Percentiles rank a stretch among this genome's conserved stretches.
Conservation (phyloP, 2,329 filamentous ascomycete genomes). For the Pestalotiopsis sp. region DNA sequence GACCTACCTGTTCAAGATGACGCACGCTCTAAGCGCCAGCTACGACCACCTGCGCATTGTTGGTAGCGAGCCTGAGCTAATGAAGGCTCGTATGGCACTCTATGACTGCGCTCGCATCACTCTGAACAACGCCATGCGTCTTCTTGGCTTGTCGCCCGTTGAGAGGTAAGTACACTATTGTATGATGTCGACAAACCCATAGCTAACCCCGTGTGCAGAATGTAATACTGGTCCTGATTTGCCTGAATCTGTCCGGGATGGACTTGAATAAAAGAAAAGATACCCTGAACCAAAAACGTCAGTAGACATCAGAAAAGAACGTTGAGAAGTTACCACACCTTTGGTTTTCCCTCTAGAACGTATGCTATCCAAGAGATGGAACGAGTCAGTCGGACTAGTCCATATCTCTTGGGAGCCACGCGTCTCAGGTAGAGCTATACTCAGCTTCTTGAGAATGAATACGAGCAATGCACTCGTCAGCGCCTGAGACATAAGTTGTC, state of each 20-base stretch:
- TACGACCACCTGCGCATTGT: slow-evolving; percentile 84
- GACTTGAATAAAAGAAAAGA: background rate
- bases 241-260: background rate
- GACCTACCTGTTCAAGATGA: slow-evolving; percentile 68
- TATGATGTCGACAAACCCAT: background rate
- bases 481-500: background rate
- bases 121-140: slow-evolving; percentile 79
- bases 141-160: slow-evolving; percentile 79
- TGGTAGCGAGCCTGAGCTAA: slow-evolving; percentile 74
- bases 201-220: background rate
- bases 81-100: slow-evolving; percentile 74
- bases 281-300: background rate
- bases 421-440: background rate
- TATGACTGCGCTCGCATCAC: slow-evolving; percentile 78
- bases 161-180: slow-evolving; percentile 48
- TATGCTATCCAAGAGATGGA: background rate
- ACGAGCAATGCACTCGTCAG: background rate
- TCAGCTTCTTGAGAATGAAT: background rate
- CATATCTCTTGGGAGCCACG: background rate
- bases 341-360: background rate
- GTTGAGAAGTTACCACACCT: background rate
- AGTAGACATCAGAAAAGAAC: background rate
- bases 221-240: background rate
- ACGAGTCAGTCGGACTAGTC: background rate
- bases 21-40: slow-evolving; percentile 76